Evolutionary conservation across 768 basidiomycete species (phyloP), one percentile per base, ranked within the genome.

Genomic region (Boletellus emodensis): DNA sequence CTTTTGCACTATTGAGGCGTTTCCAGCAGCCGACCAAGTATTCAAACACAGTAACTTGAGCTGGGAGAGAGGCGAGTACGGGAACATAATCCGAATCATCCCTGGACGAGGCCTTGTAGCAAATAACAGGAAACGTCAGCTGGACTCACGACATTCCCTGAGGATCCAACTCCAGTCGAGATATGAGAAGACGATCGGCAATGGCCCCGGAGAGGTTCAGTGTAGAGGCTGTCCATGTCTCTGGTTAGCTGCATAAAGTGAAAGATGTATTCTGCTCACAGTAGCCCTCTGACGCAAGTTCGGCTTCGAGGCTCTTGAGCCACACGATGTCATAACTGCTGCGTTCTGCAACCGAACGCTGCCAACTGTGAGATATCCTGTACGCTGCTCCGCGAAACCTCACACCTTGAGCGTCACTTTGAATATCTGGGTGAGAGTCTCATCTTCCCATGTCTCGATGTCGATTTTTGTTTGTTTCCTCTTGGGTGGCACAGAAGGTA

Each of bases 1-100:
- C 68, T 51, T 76, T 74, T 13, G 76, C 76, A 7, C 70, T 55
- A 55, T 88, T 87, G 37, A 88, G 58, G n/a, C 94, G 80, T 69
- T 90, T 93, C 95, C 95, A 99, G 61, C 88, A 87, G 17, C 87
- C 87, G 9, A 91, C 78, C 20, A 99, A 76, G 64, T 92, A 98
- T 61, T 96, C 91, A 52, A 95, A 92, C 0, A 82, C 77, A 0
- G 94, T 93, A 66, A 92, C 83, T 48, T 83, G 70, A 8, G 80
- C 56, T 9, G 93, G 91, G 15, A 97, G 72, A 20, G 86, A 87
- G 3, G 87, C 87, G 1, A 90, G 67, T 15, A 90, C 83, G 6
- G 83, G 73, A 33, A 85, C 71, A 63, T 82, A 87, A 18, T 89
- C 87, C n/a, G 85, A 66, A 56, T 90, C 88, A 61, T 84, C 83